Conservation (phyloP, 2,329 filamentous ascomycete genomes). For the Trichoderma sp. region DNA sequence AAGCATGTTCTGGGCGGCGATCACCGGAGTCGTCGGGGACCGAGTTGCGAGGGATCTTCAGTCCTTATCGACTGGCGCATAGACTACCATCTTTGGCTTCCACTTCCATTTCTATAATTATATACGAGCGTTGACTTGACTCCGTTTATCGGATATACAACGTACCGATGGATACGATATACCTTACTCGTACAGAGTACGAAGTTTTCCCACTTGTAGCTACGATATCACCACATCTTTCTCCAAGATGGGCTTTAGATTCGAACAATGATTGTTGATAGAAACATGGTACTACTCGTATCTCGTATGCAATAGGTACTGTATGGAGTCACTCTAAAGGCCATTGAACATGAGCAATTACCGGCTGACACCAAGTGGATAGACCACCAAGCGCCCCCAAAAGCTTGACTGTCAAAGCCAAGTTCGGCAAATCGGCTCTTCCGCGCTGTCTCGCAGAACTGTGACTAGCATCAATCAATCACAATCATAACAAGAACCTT, state of each 20-base stretch:
- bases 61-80: neutral
- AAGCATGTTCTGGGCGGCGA: neutral
- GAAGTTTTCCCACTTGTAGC: neutral
- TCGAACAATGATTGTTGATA: neutral
- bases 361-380: neutral
- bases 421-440: constrained; percentile 5
- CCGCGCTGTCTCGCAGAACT: neutral
- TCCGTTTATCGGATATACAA: neutral
- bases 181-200: neutral
- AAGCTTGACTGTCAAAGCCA: neutral
- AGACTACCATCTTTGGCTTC: neutral
- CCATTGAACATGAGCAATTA: neutral
- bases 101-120: neutral
- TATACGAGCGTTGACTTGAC: neutral
- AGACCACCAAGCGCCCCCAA: neutral
- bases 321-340: neutral
- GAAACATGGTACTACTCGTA: neutral
- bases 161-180: neutral
- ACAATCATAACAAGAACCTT: too few species aligned
- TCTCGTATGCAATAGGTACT: neutral
- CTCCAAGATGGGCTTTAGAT: neutral
- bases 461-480: neutral
- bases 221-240: neutral
- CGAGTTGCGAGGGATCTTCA: neutral
- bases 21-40: neutral